Evolutionary conservation across 805 yeast species (phyloP), one percentile per base, ranked within the genome.

Genomic region (Schizosaccharomyces octosporus): DNA sequence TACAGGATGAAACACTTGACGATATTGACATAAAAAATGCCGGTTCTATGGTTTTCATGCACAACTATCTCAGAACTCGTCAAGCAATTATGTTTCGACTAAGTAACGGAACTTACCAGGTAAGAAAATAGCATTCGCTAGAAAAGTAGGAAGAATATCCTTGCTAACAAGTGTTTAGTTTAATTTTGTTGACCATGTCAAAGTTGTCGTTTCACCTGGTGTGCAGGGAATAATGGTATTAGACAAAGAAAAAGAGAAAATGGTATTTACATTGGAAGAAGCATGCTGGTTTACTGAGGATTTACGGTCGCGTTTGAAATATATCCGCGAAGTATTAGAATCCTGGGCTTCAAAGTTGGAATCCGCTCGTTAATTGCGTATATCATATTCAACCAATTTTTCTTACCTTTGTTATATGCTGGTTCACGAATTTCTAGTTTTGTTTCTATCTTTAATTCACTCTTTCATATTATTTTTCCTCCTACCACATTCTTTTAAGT

Each of bases 1-100:
- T 21, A 7, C 48, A 41, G 17, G 60, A 21, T 21, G 59, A 36
- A 27, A 57, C 19, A 32, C 29, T 19, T 31, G 54, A 85, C 80
- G 79, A 62, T 80, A 78, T 62, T 81, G 79, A 32, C 67, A 69
- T 13, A 63, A 24, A 29, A 11, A 60, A 27, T 15, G 24, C 32
- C 41, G 31, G 15, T 24, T 41, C 36, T 11, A 57, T 66, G 60
- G 21, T 86, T 13, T 41, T 57, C 70, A 76, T 90, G 65, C 81
- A 93, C 74, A 79, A 94, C 67, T 87, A 85, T 69, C 81, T 87
- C 29, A 81, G 97, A 71, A 81, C 83, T 61, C 79, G 81, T 58
- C 83, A 81, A 64, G 87, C 80, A 70, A 87, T 89, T 62, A 85
- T 89, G 94, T 93, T 93, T 74, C 90, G 87, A 71, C 74, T 93